Conservation (phyloP, 352 stramenopile species). For the Phytophthora sp. region DNA sequence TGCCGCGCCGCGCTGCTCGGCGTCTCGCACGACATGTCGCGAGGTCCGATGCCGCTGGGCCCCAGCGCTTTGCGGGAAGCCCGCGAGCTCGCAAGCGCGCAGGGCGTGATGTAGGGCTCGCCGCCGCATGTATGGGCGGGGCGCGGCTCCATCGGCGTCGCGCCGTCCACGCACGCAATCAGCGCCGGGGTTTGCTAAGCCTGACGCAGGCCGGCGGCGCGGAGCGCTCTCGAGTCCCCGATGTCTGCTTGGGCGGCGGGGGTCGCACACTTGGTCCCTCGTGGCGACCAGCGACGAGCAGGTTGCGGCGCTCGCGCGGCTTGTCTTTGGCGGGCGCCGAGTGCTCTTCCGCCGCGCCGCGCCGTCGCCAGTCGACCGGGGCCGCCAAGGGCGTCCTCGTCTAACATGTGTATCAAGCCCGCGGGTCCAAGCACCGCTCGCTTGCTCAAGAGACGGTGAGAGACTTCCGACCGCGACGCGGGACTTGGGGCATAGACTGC, state of each 20-base stretch:
- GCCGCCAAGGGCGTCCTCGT: background rate
- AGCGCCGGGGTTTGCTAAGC: background rate
- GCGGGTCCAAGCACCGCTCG: constrained; percentile 13
- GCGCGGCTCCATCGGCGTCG: no score
- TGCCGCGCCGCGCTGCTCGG: background rate
- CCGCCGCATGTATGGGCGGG: no score
- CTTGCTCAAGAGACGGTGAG: constrained; percentile 28
- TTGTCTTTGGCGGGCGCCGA: constrained; percentile 3
- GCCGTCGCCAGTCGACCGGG: background rate
- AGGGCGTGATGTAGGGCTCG: no score
- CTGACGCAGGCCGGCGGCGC: background rate
- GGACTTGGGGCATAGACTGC: constrained; percentile 8
- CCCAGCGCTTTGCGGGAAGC: background rate
- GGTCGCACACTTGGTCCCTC: background rate
- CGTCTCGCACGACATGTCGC: constrained; percentile 6
- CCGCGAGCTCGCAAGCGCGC: no score
- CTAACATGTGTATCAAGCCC: constrained; percentile 8
- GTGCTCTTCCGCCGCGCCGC: background rate
- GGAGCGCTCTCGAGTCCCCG: background rate
- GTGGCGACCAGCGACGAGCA: background rate
- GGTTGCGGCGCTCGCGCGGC: constrained; percentile 3
- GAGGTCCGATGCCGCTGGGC: background rate
- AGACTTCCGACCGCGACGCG: constrained; percentile 11
- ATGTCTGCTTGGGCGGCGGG: background rate
- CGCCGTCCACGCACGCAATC: background rate